A percentile compares a stretch with the other conserved stretches of the same genome.
These are phyloP conservation scores for Coemansia sp. DNA, from an alignment of 192 early-diverging fungal species.

Conservation along the genomic window DNA sequence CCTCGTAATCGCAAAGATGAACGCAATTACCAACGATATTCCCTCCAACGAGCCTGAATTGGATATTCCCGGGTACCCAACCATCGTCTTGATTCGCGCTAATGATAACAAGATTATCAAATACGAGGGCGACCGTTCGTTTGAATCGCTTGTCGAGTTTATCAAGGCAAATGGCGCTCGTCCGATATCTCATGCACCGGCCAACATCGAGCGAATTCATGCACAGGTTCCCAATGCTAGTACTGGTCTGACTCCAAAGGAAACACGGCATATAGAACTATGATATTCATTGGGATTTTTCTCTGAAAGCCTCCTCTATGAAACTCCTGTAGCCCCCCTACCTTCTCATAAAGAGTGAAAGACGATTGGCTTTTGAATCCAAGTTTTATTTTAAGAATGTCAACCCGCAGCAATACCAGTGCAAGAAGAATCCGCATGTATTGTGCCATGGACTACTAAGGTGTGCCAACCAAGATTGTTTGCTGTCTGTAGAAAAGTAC, in stretches of 20 bases:
- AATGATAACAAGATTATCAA: constrained; percentile 69
- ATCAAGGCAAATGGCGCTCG: constrained; percentile 66
- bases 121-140: constrained; percentile 78
- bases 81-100: constrained; percentile 88
- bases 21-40: constrained; percentile 90
- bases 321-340: too few species aligned
- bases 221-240: not conserved
- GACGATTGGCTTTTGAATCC: too few species aligned
- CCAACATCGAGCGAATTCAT: not conserved
- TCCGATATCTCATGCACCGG: constrained; percentile 2
- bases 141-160: constrained; percentile 74
- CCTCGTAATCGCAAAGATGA: constrained; percentile 85
- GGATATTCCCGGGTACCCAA: constrained; percentile 88
- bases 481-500: too few species aligned
- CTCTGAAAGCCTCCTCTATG: not conserved
- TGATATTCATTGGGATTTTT: not conserved
- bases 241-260: constrained; percentile 43
- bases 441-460: too few species aligned
- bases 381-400: too few species aligned
- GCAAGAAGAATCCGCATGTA: too few species aligned
- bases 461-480: too few species aligned
- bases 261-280: constrained; percentile 44
- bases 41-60: constrained; percentile 63
- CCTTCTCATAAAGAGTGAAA: too few species aligned
- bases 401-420: too few species aligned